Evolutionary conservation across 768 basidiomycete genomes (phyloP), one percentile per base, ranked within the genome.

Genomic region (Podaxis sp.): DNA sequence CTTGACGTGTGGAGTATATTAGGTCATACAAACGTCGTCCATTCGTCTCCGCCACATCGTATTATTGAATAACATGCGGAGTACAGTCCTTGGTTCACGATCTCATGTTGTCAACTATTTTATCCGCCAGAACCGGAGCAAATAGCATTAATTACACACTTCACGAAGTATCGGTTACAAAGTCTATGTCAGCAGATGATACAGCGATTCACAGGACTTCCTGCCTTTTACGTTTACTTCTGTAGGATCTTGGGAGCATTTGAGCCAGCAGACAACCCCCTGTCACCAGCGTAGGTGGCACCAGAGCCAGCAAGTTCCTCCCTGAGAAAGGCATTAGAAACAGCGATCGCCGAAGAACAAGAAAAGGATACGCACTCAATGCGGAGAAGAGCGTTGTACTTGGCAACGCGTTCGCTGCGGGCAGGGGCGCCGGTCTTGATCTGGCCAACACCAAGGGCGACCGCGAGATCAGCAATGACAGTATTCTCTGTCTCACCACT

Each of bases 401-500:
- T 96, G 71, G 93, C 94, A 29, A 98, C 91, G 80, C 97, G 96
- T 81, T 98, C 97, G 70, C 88, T 91, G 66, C 96, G 86, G 65
- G 94, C 94, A 38, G 96, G 96, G 47, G 96, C 96, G 79, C 96
- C 96, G 52, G 96, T 97, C 89, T 99, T 98, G 85, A 98, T 97
- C 79, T 96, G 91, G 66, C 95, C 95, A 63, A 84, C 85, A 66
- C 90, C 89, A 67, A 98, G 93, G 53, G 92, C 97, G 68, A 98
- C 95, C 65, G 89, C 87, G 67, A 98, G 88, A 77, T 98, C 95
- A 65, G 96, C 94, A 71, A 98, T 98, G 77, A 94, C 82, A 59
- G 94, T 96, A 81, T 94, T 95, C 80, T 97, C 96, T 38, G 96
- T 98, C 85, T 98, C 96, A 72, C 96, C 96, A 68, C 91, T 94